These are phyloP conservation scores for Trichoderma asperellum DNA, from an alignment of 2,329 filamentous ascomycete species.

Conservation along the genomic window DNA sequence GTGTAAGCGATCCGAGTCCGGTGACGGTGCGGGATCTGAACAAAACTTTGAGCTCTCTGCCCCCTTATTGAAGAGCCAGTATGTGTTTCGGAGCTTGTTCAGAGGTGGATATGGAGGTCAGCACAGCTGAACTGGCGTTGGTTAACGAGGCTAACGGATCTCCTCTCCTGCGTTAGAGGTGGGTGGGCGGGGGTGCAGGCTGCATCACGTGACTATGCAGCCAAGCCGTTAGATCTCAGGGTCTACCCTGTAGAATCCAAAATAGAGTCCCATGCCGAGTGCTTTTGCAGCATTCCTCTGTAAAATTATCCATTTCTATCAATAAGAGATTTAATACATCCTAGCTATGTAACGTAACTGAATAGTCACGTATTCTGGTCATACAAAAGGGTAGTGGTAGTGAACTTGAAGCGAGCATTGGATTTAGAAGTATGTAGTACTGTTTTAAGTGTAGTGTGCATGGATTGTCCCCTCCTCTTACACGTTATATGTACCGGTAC, in stretches of 20 bases:
- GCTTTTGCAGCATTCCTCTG: background rate
- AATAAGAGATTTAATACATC: background rate
- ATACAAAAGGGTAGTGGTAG: background rate
- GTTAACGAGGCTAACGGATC: constrained; percentile 21
- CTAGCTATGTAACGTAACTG: background rate
- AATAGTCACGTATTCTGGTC: background rate
- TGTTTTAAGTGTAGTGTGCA: too few species aligned
- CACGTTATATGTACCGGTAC: background rate
- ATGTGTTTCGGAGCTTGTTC: constrained; percentile 2
- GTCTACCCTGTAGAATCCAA: constrained; percentile 3
- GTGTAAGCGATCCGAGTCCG: constrained; percentile 21
- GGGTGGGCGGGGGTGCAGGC: background rate
- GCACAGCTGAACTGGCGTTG: constrained; percentile 16
- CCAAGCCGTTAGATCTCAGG: background rate
- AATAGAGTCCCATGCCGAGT: background rate
- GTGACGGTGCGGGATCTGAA: background rate
- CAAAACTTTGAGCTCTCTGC: background rate
- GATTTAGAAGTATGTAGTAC: background rate
- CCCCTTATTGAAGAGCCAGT: constrained; percentile 1
- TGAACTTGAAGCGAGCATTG: background rate
- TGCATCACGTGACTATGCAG: constrained; percentile 16
- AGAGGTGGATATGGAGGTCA: constrained; percentile 7
- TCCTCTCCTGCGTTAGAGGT: constrained; percentile 14
- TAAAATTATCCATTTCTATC: background rate
- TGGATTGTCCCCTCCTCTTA: background rate